Percentiles rank a stretch among this genome's conserved stretches.
phyloP scores from a whole-genome alignment of 306 rosid species.

The Ziziphus jujuba region DNA sequence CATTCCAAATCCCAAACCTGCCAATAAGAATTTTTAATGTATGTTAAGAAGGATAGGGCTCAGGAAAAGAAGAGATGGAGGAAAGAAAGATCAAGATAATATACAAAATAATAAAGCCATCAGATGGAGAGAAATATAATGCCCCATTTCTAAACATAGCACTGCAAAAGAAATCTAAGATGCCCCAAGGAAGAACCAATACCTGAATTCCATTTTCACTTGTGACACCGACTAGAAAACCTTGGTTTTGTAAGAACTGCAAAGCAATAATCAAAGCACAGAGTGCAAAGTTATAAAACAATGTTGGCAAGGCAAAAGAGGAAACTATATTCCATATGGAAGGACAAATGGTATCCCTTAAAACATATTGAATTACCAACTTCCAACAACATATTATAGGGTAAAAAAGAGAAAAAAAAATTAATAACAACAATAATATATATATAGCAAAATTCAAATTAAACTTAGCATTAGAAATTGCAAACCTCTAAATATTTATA shows the following conservation, averaged over 20 bases:
- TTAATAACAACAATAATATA: not conserved
- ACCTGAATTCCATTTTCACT: constrained; percentile 86
- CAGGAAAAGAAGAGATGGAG: constrained; percentile 10
- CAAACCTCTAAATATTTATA: constrained; percentile 79
- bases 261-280: constrained; percentile 16
- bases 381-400: not conserved
- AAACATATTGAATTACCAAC: too few relatives aligned
- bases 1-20: constrained; percentile 95
- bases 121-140: not conserved
- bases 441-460: too few relatives aligned
- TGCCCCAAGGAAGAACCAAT: too few relatives aligned
- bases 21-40: constrained; percentile 37
- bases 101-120: not conserved
- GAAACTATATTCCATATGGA: not conserved
- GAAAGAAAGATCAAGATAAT: not conserved
- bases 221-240: constrained; percentile 76
- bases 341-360: too few relatives aligned
- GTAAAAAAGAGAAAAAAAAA: not conserved
- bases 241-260: constrained; percentile 90
- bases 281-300: not conserved
- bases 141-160: too few relatives aligned
- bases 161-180: too few relatives aligned
- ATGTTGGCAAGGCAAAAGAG: not conserved
- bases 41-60: constrained; percentile 6
- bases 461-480: not conserved